These are phyloP conservation scores for Tetrahymena thermophila DNA, from an alignment of 73 alveolate species.

Conservation along the genomic window DNA sequence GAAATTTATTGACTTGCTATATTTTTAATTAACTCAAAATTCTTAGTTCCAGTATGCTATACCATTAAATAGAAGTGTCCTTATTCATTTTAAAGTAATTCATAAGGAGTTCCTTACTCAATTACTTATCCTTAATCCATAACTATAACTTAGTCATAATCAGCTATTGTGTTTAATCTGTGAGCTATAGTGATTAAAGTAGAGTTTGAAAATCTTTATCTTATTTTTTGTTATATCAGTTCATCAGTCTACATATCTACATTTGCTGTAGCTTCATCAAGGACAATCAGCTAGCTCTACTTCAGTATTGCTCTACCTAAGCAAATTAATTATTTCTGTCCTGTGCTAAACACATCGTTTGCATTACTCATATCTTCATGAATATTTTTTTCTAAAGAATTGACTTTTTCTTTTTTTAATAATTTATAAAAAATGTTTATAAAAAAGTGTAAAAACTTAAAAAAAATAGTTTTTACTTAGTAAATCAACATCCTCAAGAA, in stretches of 20 bases:
- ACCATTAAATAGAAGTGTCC: neutral
- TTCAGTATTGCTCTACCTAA: conserved; percentile 60
- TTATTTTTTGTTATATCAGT: conserved; percentile 43
- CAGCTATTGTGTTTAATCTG: conserved; percentile 27
- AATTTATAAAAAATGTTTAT: neutral
- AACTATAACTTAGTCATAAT: conserved; percentile 42
- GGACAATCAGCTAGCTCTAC: conserved; percentile 52
- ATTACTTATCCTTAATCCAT: conserved; percentile 52
- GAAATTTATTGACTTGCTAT: neutral
- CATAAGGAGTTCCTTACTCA: conserved; percentile 59
- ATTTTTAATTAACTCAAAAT: neutral
- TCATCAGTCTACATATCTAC: conserved; percentile 67
- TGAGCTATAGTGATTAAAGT: conserved; percentile 70
- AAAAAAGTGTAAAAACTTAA: neutral
- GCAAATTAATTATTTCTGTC: conserved; percentile 68
- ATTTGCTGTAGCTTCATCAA: conserved; percentile 71
- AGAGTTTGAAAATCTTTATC: conserved; percentile 42
- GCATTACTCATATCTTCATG: conserved; percentile 50
- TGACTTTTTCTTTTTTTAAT: conserved; percentile 21
- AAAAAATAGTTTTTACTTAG: neutral
- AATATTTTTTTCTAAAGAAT: neutral
- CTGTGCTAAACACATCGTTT: conserved; percentile 16
- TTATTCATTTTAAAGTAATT: conserved; percentile 3
- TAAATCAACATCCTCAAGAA: conserved; percentile 47
- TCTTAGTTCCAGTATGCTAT: neutral